Evolutionary conservation across 1,284 basidiomycete species (phyloP), one percentile per base, ranked within the genome.

Genomic region (Cutaneotrichosporon dermatis): DNA sequence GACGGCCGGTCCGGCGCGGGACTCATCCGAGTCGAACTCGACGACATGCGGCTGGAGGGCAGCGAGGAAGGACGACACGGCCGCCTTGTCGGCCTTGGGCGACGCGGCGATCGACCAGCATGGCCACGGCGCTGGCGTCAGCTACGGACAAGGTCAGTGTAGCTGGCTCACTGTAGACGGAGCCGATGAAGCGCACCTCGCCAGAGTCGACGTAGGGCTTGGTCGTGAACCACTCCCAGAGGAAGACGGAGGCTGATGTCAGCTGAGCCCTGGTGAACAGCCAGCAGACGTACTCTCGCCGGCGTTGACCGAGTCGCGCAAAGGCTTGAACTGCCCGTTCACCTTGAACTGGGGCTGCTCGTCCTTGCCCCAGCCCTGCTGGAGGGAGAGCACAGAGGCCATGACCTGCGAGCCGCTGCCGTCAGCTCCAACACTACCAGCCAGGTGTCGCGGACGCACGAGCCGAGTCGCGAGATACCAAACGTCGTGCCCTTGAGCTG

Each of bases 171-270:
- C 76, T 79, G 62, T 75, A 74, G 5, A 76, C 75, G 4, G 71
- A 77, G 16, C 77, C 77, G 55, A 79, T 76, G 70, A 93, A 92
- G 48, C 88, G 85, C 51, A 88, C 89, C 75, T 92, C 86, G 36
- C 89, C 90, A 12, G 82, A 82, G 74, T 95, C 90, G 12, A 83
- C 84, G 69, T 85, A 96, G 1, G 95, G 94, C 75, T 97, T 98
- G 13, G 94, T 97, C 2, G 95, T 98, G 78, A 96, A 97, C 89
- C 90, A 93, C 76, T 95, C 92, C 92, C 93, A 96, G 85, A 76
- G 69, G 66, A 75, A 75, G n/a, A 66, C 68, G 8, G 70, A 72
- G 2, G 72, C 70, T 75, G 60, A 7, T n/a, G 25, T 63, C 52
- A 67, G 65, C 10, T 37, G 4, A 3, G 1, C 40, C 10, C 5